Conservation (phyloP, 164 flowering plant species). For the Akebia trifoliata region DNA sequence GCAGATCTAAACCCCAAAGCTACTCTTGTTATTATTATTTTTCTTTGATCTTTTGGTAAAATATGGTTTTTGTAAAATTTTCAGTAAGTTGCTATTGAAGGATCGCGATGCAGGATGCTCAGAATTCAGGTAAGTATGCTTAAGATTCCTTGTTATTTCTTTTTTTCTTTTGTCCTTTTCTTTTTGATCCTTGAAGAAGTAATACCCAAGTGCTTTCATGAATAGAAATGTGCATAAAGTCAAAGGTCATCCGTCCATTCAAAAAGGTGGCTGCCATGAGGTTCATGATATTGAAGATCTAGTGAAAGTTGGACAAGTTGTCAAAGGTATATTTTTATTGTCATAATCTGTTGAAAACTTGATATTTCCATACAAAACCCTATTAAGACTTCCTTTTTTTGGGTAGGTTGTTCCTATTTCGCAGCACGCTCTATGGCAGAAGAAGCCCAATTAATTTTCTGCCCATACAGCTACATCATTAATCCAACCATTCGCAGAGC, state of each 20-base stretch:
- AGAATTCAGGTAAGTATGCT: conserved; percentile 65
- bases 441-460: conserved; percentile 79
- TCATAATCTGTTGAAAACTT: conserved; percentile 18
- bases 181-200: neutral
- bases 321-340: conserved; percentile 45
- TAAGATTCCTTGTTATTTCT: neutral
- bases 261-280: conserved; percentile 83
- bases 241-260: conserved; percentile 67
- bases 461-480: conserved; percentile 86
- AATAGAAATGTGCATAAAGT: conserved; percentile 69
- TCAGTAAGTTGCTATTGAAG: conserved; percentile 73
- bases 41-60: conserved; percentile 15
- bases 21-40: neutral
- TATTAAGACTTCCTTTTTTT: conserved; percentile 5
- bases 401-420: conserved; percentile 87
- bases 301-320: conserved; percentile 74
- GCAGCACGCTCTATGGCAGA: conserved; percentile 87
- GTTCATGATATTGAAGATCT: conserved; percentile 97
- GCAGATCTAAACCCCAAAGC: conserved; percentile 14
- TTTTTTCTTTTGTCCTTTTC: neutral
- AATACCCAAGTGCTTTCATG: neutral
- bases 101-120: conserved; percentile 41
- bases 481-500: conserved; percentile 76
- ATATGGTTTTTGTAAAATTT: conserved; percentile 8
- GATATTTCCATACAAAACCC: neutral